phyloP scores from a whole-genome alignment of 148 eudicot genomes.

The Vaccinium vitisidaea region DNA sequence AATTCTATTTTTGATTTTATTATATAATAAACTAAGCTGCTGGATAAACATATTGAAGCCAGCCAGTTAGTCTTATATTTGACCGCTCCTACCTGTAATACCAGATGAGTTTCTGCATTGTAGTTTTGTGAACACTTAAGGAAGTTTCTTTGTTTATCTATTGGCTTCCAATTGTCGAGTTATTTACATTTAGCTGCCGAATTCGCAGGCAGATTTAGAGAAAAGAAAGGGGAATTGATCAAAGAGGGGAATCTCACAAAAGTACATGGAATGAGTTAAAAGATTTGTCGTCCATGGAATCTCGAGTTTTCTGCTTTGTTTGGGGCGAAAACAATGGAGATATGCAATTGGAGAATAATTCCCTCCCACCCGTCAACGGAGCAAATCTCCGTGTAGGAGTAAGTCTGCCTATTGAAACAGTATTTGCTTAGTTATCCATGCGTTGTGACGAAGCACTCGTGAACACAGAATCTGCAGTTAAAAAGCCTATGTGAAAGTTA shows the following conservation, averaged over 20 bases:
- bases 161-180: neutral
- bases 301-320: neutral
- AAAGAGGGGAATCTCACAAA: conserved; percentile 13
- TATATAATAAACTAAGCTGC: neutral
- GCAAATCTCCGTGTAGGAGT: neutral
- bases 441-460: neutral
- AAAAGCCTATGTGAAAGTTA: neutral
- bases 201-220: conserved; percentile 22
- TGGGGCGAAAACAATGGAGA: neutral
- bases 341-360: neutral
- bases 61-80: neutral
- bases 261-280: conserved; percentile 1
- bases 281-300: neutral
- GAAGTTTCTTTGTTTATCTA: neutral
- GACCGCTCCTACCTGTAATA: neutral
- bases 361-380: neutral
- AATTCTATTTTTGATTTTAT: neutral
- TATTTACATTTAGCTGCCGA: neutral
- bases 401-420: conserved; percentile 6
- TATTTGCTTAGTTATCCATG: neutral
- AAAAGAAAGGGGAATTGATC: conserved; percentile 6
- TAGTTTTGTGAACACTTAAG: neutral
- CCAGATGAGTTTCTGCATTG: neutral
- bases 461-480: neutral
- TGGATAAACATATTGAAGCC: neutral